Evolutionary conservation across 192 early-diverging fungal species (phyloP), one percentile per base, ranked within the genome.

Genomic region (Rhizophlyctis rosea): DNA sequence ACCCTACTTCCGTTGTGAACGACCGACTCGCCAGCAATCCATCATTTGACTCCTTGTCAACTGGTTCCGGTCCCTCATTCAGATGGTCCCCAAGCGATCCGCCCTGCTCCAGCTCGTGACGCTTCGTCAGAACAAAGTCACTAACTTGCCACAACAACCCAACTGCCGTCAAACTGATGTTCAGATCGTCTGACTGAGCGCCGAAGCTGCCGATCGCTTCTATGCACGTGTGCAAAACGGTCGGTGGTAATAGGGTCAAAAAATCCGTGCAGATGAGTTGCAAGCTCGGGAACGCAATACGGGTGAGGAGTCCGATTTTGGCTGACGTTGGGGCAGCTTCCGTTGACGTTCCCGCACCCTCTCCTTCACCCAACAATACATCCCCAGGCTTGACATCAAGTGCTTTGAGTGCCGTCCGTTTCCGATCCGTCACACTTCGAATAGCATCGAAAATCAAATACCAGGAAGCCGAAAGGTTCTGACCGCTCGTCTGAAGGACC

Each of bases 201-300:
- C 91, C 92, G 83, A 94, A 98, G 27, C 77, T 71, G 16, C 81
- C 88, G 28, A 98, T 61, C 0, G 89, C 86, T 51, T 89, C 81
- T 56, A 97, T 92, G 62, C 91, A 93, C 34, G 86, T 82, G 16
- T 85, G 81, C 44, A 99, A 65, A 47, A 88, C 85, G 5, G 73
- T 72, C 2, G 94, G 89, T 16, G 79, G 76, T 65, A 97, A 69
- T 4, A 90, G 78, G 4, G 90, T 81, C 44, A 99, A 61, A 61
- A 97, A 96, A 67, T 99, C 97, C 0, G 90, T 90, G 70, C 95
- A 98, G 27, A 99, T 91, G 16, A 99, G 72, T 67, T 99, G 94
- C 54, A 99, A 58, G 47, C 88, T 94, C 3, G 93, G 88, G 62
- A 99, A 99, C 9, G 90, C 93, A 48, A 88, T 75, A 9, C 90